A percentile compares a stretch with the other conserved stretches of the same genome.
phyloP scores from a whole-genome alignment of 176 grass and related monocot genomes.

The Musa troglodytarum region DNA sequence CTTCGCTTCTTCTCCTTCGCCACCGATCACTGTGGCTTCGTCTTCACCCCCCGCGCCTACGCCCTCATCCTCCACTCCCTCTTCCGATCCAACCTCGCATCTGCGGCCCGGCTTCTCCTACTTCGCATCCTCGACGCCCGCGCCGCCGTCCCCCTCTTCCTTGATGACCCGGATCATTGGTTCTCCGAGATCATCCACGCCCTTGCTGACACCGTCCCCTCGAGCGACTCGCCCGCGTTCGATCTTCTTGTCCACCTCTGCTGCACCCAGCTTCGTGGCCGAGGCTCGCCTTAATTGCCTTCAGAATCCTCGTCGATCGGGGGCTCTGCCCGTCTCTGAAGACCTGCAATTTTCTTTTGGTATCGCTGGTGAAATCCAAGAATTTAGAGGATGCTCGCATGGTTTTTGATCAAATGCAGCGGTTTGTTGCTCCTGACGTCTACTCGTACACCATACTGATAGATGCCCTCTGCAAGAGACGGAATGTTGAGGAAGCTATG shows the following conservation, averaged over 20 bases:
- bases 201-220: constrained; percentile 27
- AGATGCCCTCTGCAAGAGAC: constrained; percentile 39
- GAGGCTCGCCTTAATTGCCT: constrained; percentile 33
- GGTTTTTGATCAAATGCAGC: constrained; percentile 58
- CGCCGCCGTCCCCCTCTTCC: neutral
- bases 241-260: constrained; percentile 46
- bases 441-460: constrained; percentile 62
- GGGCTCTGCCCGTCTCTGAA: constrained; percentile 42
- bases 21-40: constrained; percentile 4
- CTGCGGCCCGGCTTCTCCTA: constrained; percentile 31
- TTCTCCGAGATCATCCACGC: constrained; percentile 4
- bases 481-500: constrained; percentile 35
- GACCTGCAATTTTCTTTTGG: constrained; percentile 53
- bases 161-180: constrained; percentile 1
- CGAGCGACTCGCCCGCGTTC: constrained; percentile 18
- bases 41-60: constrained; percentile 38
- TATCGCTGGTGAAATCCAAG: constrained; percentile 3
- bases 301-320: constrained; percentile 32
- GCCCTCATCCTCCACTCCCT: constrained; percentile 35
- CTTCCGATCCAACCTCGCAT: constrained; percentile 30
- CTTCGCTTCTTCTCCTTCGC: constrained; percentile 43
- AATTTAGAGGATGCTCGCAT: constrained; percentile 25
- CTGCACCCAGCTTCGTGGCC: constrained; percentile 28
- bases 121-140: constrained; percentile 21
- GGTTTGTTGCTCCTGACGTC: constrained; percentile 31